Evolutionary conservation across 2,329 filamentous ascomycete genomes (phyloP).

Genomic region (Periconia macrospinosa): DNA sequence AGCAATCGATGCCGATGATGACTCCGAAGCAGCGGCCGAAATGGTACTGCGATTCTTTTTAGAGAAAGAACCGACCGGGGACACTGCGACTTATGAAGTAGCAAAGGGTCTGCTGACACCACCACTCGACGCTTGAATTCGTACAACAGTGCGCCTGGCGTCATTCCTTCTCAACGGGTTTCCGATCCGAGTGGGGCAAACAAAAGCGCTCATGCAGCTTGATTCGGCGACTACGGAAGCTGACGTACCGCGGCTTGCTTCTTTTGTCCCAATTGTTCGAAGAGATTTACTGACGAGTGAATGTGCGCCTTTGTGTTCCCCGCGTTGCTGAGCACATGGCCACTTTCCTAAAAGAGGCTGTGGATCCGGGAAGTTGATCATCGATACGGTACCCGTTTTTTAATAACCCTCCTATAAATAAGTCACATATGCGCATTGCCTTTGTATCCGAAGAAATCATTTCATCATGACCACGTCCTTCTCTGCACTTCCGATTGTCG

Average conservation of each 20-base stretch:
- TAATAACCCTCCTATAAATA: neutral
- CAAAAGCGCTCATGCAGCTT: neutral
- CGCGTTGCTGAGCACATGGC: conserved; percentile 8
- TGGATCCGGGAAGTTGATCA: neutral
- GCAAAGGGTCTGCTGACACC: conserved; percentile 24
- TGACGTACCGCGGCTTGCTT: neutral
- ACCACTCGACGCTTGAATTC: conserved; percentile 3
- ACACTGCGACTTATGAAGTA: neutral
- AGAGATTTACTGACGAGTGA: neutral
- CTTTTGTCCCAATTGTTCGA: neutral
- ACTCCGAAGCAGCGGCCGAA: conserved; percentile 32
- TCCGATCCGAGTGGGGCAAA: neutral
- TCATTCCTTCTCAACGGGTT: neutral
- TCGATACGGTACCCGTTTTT: neutral
- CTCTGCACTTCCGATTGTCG: conserved; percentile 48
- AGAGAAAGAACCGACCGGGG: conserved; percentile 9
- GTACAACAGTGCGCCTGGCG: neutral
- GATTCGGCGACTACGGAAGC: neutral
- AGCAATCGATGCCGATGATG: conserved; percentile 27
- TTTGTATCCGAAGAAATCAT: neutral
- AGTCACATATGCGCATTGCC: neutral
- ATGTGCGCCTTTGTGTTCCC: neutral
- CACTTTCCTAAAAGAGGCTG: conserved; percentile 9
- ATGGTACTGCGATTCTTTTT: conserved; percentile 38
- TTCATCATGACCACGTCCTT: conserved; percentile 48